Evolutionary conservation across 2,329 filamentous ascomycete species (phyloP), one percentile per base, ranked within the genome.

Genomic region (Septoria linicola): DNA sequence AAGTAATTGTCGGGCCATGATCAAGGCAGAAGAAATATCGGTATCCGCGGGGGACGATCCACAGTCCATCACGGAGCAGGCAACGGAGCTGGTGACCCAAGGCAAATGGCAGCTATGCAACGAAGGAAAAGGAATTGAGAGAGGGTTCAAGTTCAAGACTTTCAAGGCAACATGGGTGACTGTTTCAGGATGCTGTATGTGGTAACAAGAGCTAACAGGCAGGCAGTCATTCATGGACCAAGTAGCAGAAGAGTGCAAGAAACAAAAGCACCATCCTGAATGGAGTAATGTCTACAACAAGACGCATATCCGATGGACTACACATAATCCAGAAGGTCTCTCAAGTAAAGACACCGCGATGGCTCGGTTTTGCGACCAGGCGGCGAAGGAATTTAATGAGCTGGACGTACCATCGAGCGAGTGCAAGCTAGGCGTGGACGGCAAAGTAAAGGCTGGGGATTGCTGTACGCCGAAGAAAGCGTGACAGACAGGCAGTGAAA

Each of bases 231-330:
- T 89, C 70, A 88, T 89, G 85, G 85, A 83, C n/a, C 76, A 77
- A 2, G 78, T 89, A 11, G 82, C 85, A 8, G 71, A 83, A 25
- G 79, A 88, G 62, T 87, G 84, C 70, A 85, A 85, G 63, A 67
- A 80, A 31, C 77, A 79, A 63, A 85, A 82, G 60, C 86, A 89
- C 66, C 86, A 89, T 63, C 85, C 86, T 0, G 85, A 89, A 67
- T 89, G 85, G 85, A 84, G 83, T 2, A 89, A 89, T 63, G 84
- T 87, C 7, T 89, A 85, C 70, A 88, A 87, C 65, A 84, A 79
- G 4, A 80, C 81, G 0, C 82, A 82, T 60, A 81, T 89, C 55
- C 80, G 83, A 41, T 89, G 85, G 86, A 88, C 84, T 7, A 89
- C 85, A 1, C 86, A 89, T 65, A 78, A 72, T 51, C 85, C 84